Evolutionary conservation across 495 filamentous ascomycete species (phyloP), one percentile per base, ranked within the genome.

Genomic region (Penicillium argentinense): DNA sequence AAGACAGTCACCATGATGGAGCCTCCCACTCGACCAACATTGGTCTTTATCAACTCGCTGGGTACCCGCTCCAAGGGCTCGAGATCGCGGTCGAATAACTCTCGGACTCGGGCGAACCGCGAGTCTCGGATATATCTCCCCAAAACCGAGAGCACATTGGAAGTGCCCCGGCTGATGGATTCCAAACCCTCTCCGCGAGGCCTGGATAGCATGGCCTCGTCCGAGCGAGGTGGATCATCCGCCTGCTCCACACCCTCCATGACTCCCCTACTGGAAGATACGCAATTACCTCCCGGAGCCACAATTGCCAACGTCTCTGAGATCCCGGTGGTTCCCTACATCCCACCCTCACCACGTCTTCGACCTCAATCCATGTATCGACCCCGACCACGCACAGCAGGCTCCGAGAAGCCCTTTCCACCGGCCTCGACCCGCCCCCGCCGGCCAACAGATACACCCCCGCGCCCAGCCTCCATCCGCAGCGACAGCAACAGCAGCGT

Each of bases 11-110:
- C 56, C 5, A 49, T 67, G 34, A 57, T 64, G 21, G 64, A 68
- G 44, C 69, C 68, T 12, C 46, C 25, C 5, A 54, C 61, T 14
- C 67, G 62, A 23, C 69, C 69, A 22, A 67, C 61, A 16, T 41
- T 73, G 50, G 64, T 73, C 21, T 55, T 68, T 48, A 69, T 73
- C 47, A 67, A 63, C 22, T 59, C 69, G 8, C 40, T 60, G 19
- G 42, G 47, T 0, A 18, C 51, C 28, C 54, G 57, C 9, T 40
- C 42, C 3, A 63, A 63, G 53, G 14, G 17, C 21, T 29, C 60
- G 0, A 36, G 28, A 41, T 28, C 50, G 14, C 45, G 47, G 4
- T 19, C 44, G 1, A 50, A 11, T 21, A 37, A 49, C 13, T 28
- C 54, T 43, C 57, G 51, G 16, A 47, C 53, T 13, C 48, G 54